phyloP scores from a whole-genome alignment of 2,329 filamentous ascomycete genomes.

The Diaporthe capsici region DNA sequence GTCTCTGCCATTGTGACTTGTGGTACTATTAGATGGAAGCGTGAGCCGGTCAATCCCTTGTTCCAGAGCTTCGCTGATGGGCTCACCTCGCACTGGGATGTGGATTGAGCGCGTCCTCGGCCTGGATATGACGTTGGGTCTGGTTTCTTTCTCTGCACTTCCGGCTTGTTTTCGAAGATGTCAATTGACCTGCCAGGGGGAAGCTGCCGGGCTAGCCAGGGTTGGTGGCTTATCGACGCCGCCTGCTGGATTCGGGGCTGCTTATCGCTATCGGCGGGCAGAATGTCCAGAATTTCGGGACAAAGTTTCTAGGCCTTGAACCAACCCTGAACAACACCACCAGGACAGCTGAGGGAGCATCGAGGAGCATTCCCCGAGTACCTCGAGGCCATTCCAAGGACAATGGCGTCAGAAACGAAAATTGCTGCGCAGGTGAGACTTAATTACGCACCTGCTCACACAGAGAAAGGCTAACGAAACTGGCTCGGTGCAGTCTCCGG shows the following conservation, averaged over 20 bases:
- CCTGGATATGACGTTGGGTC: constrained; percentile 42
- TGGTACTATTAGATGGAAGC: constrained; percentile 22
- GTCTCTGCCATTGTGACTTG: constrained; percentile 66
- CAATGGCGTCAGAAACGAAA: constrained; percentile 27
- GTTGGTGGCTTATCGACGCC: constrained; percentile 33
- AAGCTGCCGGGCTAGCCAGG: constrained; percentile 37
- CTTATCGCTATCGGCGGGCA: constrained; percentile 28
- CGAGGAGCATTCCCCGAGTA: background rate
- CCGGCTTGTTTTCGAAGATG: constrained; percentile 42
- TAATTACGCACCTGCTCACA: too few relatives aligned
- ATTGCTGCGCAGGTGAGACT: constrained; percentile 1
- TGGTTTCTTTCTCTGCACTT: constrained; percentile 40
- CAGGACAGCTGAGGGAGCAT: too few relatives aligned
- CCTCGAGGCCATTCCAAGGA: background rate
- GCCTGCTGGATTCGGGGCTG: constrained; percentile 25
- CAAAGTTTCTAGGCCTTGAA: constrained; percentile 25
- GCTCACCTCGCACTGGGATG: constrained; percentile 39
- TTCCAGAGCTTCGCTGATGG: constrained; percentile 14
- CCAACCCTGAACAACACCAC: background rate
- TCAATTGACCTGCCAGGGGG: constrained; percentile 37
- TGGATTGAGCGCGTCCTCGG: constrained; percentile 41
- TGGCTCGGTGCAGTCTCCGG: constrained; percentile 37
- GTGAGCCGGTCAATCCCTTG: constrained; percentile 44
- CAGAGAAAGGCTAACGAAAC: background rate
- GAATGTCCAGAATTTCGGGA: constrained; percentile 35